Evolutionary conservation across 352 stramenopile genomes (phyloP).

Genomic region (Phytophthora citricola): DNA sequence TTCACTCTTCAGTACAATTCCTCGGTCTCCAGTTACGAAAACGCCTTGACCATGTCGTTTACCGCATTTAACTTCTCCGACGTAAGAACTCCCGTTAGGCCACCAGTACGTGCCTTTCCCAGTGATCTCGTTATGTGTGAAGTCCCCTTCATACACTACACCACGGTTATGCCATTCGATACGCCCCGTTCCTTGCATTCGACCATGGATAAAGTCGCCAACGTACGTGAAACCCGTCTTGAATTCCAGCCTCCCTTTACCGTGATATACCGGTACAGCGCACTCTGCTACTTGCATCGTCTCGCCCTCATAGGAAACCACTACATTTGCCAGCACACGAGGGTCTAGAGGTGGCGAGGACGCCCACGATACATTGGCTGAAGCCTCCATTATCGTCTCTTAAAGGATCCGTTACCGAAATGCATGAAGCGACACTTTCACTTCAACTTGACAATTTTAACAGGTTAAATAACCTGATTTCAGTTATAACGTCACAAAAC

Average conservation of each 20-base stretch:
- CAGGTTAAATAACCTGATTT: constrained; percentile 11
- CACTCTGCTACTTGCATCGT: constrained; percentile 47
- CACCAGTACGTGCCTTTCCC: constrained; percentile 74
- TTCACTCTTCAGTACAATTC: constrained; percentile 13
- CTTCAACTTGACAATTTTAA: constrained; percentile 12
- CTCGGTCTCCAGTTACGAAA: constrained; percentile 54
- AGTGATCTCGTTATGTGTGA: constrained; percentile 75
- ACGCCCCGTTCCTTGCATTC: constrained; percentile 77
- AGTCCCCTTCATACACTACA: constrained; percentile 73
- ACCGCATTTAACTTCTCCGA: constrained; percentile 69
- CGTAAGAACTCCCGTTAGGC: constrained; percentile 86
- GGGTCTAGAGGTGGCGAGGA: constrained; percentile 54
- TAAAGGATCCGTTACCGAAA: constrained; percentile 17
- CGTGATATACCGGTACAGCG: constrained; percentile 65
- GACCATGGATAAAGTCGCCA: constrained; percentile 66
- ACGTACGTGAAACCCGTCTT: constrained; percentile 73
- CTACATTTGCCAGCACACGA: constrained; percentile 62
- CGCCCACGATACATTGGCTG: constrained; percentile 8
- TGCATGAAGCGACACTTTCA: constrained; percentile 28
- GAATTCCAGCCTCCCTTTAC: constrained; percentile 61
- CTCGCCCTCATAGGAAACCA: constrained; percentile 59
- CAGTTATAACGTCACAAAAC: constrained; percentile 7
- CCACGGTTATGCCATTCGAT: constrained; percentile 65
- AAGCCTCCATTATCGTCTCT: not conserved
- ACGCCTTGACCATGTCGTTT: constrained; percentile 80